A percentile compares a stretch with the other conserved stretches of the same genome.
Evolutionary conservation across 352 stramenopile species (phyloP).

Genomic region (Phytophthora agathidicida): DNA sequence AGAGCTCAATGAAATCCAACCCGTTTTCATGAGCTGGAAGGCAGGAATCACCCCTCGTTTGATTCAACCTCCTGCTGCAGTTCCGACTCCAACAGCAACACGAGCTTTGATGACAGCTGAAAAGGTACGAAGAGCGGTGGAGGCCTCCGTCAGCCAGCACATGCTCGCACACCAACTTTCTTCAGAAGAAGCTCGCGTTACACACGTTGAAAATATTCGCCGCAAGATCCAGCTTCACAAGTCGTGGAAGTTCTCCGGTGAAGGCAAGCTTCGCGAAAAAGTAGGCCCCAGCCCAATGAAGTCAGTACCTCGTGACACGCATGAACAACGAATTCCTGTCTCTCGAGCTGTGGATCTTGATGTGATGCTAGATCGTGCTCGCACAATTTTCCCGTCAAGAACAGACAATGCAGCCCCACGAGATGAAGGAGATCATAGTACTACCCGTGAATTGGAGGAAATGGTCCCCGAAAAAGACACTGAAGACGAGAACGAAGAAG

Average conservation of each 20-base stretch:
- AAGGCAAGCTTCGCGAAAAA: conserved; percentile 1
- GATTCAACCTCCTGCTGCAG: background rate
- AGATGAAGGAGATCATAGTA: background rate
- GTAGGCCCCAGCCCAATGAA: conserved; percentile 2
- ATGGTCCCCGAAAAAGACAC: conserved; percentile 2
- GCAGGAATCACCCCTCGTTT: conserved; percentile 29
- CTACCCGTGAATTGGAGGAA: conserved; percentile 8
- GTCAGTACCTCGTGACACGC: conserved; percentile 3
- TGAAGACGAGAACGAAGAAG: conserved; percentile 17
- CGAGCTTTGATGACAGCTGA: conserved; percentile 16
- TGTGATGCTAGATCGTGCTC: conserved; percentile 13
- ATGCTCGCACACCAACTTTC: conserved; percentile 35
- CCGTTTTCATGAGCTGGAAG: conserved; percentile 54
- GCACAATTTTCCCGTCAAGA: background rate
- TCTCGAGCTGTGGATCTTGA: conserved; percentile 4
- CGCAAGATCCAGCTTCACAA: conserved; percentile 62
- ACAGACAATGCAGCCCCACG: background rate
- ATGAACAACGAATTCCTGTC: background rate
- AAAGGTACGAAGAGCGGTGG: conserved; percentile 18
- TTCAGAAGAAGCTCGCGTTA: conserved; percentile 33
- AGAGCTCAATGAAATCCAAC: conserved; percentile 51
- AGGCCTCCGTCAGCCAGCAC: conserved; percentile 23
- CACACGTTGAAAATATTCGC: conserved; percentile 55
- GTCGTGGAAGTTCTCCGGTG: conserved; percentile 55
- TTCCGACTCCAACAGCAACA: background rate